phyloP scores from a whole-genome alignment of 2,329 filamentous ascomycete species.

The Aspergillus brasiliensis region DNA sequence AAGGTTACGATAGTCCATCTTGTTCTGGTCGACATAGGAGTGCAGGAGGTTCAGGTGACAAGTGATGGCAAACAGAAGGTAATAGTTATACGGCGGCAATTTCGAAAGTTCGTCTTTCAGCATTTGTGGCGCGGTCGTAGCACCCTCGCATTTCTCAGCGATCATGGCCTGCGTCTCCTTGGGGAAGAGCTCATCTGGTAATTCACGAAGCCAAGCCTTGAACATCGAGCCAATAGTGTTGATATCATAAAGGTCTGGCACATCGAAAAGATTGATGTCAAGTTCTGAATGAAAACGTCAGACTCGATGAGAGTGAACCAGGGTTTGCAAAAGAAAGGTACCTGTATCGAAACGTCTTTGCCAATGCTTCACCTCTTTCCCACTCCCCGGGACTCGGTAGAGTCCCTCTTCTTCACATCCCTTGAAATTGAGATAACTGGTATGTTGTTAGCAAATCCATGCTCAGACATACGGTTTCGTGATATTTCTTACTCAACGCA shows the following conservation, averaged over 20 bases:
- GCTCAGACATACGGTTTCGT: background rate
- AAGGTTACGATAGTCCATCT: conserved; percentile 95
- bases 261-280: conserved; percentile 87
- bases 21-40: conserved; percentile 92
- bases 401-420: conserved; percentile 91
- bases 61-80: conserved; percentile 94
- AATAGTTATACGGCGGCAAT: conserved; percentile 96
- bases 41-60: conserved; percentile 91
- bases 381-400: conserved; percentile 88
- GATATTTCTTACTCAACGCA: conserved; percentile 73
- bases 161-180: conserved; percentile 80
- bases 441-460: conserved; percentile 19
- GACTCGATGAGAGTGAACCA: background rate
- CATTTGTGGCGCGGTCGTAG: conserved; percentile 78
- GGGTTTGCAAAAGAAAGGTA: conserved; percentile 40
- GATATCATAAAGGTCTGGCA: conserved; percentile 87
- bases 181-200: conserved; percentile 93
- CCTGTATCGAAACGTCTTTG: conserved; percentile 86
- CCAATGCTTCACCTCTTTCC: conserved; percentile 89
- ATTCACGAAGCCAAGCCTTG: conserved; percentile 90
- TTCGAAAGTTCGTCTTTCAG: conserved; percentile 90
- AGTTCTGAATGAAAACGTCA: conserved; percentile 58
- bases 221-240: conserved; percentile 96
- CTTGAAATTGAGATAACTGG: conserved; percentile 85
- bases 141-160: conserved; percentile 74